A percentile compares a stretch with the other conserved stretches of the same genome.
Evolutionary conservation across 768 basidiomycete genomes (phyloP).

Genomic region (Erythrobasidium yunnanense): DNA sequence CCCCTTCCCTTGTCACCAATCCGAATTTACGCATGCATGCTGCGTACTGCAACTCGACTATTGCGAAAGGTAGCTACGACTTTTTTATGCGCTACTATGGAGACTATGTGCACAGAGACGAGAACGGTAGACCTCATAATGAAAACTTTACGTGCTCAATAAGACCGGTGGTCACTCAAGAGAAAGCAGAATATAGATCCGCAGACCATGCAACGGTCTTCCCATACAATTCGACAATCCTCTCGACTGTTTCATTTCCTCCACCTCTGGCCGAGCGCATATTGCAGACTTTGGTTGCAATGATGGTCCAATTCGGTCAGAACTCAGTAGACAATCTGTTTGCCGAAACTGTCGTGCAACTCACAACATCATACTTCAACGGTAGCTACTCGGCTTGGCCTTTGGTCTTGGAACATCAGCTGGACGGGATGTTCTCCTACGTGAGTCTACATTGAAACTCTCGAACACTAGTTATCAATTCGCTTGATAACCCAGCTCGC

Average conservation of each 20-base stretch:
- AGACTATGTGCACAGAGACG: conserved; percentile 1
- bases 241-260: not conserved
- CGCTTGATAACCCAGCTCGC: not conserved
- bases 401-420: not conserved
- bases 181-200: not conserved
- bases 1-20: too few species aligned
- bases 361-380: not conserved
- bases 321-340: not conserved
- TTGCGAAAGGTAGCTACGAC: not conserved
- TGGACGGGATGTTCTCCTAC: conserved; percentile 10
- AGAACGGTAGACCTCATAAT: not conserved
- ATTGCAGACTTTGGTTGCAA: not conserved
- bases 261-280: not conserved
- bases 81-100: not conserved
- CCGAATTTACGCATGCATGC: not conserved
- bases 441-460: not conserved
- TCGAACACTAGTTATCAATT: not conserved
- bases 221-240: too few species aligned
- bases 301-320: not conserved
- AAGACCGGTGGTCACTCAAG: not conserved
- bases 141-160: not conserved
- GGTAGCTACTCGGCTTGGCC: not conserved
- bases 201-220: not conserved
- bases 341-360: not conserved
- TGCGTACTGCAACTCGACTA: not conserved